These are phyloP conservation scores for Mycena citricolor DNA, from an alignment of 1,284 basidiomycete species.

Conservation along the genomic window DNA sequence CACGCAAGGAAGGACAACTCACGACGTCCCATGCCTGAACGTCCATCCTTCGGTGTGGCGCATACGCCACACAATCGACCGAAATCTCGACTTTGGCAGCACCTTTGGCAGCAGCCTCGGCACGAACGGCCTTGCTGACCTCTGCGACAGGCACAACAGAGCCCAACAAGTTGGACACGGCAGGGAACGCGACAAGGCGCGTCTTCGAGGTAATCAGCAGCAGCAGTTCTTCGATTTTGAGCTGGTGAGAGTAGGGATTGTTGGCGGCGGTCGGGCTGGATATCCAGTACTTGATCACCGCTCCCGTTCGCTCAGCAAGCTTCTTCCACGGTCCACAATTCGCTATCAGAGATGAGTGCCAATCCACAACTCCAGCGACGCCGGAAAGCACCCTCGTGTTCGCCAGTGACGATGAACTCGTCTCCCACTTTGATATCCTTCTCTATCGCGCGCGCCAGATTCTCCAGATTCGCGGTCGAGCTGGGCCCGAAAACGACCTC, in stretches of 20 bases:
- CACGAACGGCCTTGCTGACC: conserved; percentile 50
- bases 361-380: conserved; percentile 13
- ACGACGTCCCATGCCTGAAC: conserved; percentile 70
- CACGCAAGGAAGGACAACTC: neutral
- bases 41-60: conserved; percentile 69
- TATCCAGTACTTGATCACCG: conserved; percentile 59
- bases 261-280: conserved; percentile 47
- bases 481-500: conserved; percentile 70
- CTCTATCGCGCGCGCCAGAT: conserved; percentile 61
- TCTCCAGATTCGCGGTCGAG: conserved; percentile 67
- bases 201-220: conserved; percentile 64
- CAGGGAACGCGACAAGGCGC: conserved; percentile 72
- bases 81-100: conserved; percentile 62
- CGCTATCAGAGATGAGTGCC: conserved; percentile 40
- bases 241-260: conserved; percentile 66
- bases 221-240: conserved; percentile 58
- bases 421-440: conserved; percentile 53
- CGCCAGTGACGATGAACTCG: conserved; percentile 73
- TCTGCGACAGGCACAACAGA: conserved; percentile 62
- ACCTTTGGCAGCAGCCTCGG: conserved; percentile 51
- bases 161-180: conserved; percentile 77
- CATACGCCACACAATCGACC: conserved; percentile 79
- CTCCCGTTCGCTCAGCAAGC: conserved; percentile 59
- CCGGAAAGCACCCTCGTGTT: conserved; percentile 84
- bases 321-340: conserved; percentile 80